Base-by-base conservation (phyloP, 805 yeast species). In the Ogataea methanolica region DNA sequence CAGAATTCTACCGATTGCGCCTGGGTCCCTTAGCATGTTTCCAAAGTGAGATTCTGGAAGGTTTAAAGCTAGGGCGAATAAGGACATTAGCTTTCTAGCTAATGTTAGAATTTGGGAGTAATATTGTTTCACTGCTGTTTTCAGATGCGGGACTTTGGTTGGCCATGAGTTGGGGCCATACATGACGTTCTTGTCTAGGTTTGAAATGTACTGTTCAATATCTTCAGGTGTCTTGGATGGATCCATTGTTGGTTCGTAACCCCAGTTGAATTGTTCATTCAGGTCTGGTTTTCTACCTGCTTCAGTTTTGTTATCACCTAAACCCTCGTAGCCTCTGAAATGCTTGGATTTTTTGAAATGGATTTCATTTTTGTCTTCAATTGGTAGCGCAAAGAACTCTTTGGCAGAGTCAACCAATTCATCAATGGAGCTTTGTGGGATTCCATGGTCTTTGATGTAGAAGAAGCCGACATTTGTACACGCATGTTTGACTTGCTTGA, bases 221-320 rank as follows among this genome's bases (percentile, higher is more conserved):
- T 51, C 57, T 4, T 41, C 50, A 29, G 57, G 53, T 22, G 59
- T 57, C 38, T 58, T 57, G 44, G 51, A 45, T 34, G 61, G 60
- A 44, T 66, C 67, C 59, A 65, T 59, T 5, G 60, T 56, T 41
- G 65, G 68, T 47, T 57, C 60, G 43, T 61, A 61, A 36, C 63
- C 68, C 50, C 50, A 55, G 43, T 52, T 51, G 47, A 51, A 48
- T 45, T 51, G 55, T 39, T 55, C 56, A 48, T 53, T 48, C 44
- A 58, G 47, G 37, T 57, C 57, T 19, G 55, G 56, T 36, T 58
- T 49, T 35, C 56, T 41, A 29, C 61, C 61, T 39, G 39, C 45
- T 45, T 53, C 52, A 9, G 58, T 48, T 33, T 56, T 48, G 42
- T 59, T 48, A 42, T 54, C 59, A 14, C 57, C 60, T 23, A 58